A percentile compares a stretch with the other conserved stretches of the same genome.
Conservation (phyloP, 2,329 filamentous ascomycete species). For the Curvularia hawaiiensis region DNA sequence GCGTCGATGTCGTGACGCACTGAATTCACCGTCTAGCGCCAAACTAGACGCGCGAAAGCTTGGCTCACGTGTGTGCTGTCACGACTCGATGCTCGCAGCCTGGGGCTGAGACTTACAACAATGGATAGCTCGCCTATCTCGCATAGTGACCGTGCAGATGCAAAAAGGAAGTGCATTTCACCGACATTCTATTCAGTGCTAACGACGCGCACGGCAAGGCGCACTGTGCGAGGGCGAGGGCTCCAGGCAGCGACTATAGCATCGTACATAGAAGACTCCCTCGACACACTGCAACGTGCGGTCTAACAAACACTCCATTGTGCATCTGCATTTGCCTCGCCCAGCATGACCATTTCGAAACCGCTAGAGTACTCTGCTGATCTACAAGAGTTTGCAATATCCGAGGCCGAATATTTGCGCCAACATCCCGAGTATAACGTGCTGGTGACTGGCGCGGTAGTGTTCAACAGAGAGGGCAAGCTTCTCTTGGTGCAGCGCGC, state of each 20-base stretch:
- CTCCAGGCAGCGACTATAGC: slow-evolving; percentile 4
- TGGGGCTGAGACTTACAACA: background rate
- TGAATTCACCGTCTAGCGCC: slow-evolving; percentile 20
- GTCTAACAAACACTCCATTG: background rate
- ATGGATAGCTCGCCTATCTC: background rate
- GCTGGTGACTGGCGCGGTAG: slow-evolving; percentile 37
- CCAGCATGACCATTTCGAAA: slow-evolving; percentile 9
- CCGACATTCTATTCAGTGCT: background rate
- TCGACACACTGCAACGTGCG: background rate
- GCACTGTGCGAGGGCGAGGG: no score
- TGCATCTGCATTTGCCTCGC: background rate
- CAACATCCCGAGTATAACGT: slow-evolving; percentile 35
- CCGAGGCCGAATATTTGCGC: slow-evolving; percentile 34
- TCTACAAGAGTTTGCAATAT: slow-evolving; percentile 37
- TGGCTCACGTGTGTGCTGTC: slow-evolving; percentile 14
- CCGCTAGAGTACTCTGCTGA: slow-evolving; percentile 29
- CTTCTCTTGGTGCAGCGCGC: slow-evolving; percentile 46
- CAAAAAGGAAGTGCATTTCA: no score
- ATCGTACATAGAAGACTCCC: background rate
- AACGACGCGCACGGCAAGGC: background rate
- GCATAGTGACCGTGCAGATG: no score
- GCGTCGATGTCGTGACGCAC: slow-evolving; percentile 21
- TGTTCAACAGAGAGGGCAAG: slow-evolving; percentile 41
- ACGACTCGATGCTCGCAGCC: background rate
- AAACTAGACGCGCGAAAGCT: slow-evolving; percentile 17